A percentile compares a stretch with the other conserved stretches of the same genome.
These are phyloP conservation scores for Apiotrichum veenhuisii DNA, from an alignment of 1,284 basidiomycete species.

Conservation along the genomic window DNA sequence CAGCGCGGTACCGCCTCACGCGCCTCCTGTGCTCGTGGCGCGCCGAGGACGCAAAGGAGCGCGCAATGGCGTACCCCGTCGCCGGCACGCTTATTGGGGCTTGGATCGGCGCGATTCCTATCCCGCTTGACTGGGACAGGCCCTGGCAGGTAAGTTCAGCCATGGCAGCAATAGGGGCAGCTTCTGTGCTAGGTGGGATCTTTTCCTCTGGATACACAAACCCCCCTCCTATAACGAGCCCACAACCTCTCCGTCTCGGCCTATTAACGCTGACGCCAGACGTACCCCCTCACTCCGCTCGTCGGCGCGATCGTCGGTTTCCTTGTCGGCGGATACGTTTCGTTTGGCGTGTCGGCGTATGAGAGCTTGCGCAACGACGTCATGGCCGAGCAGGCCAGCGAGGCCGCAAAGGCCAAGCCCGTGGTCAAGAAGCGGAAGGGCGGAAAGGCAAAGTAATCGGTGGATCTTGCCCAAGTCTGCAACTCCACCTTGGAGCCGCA, in stretches of 20 bases:
- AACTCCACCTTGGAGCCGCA: background rate
- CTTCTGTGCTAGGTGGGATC: no score
- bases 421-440: constrained; percentile 7
- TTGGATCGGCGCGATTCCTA: constrained; percentile 74
- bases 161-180: no score
- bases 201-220: no score
- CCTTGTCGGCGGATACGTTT: constrained; percentile 59
- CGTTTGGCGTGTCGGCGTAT: constrained; percentile 56
- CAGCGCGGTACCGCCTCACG: constrained; percentile 56
- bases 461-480: background rate
- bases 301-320: constrained; percentile 65
- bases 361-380: constrained; percentile 35
- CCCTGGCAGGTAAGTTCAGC: constrained; percentile 84
- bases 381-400: constrained; percentile 12
- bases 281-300: constrained; percentile 71
- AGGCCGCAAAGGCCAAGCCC: constrained; percentile 8
- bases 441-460: constrained; percentile 12
- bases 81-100: constrained; percentile 67
- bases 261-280: constrained; percentile 40
- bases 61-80: constrained; percentile 72
- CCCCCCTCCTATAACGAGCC: no score
- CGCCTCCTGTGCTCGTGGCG: constrained; percentile 72
- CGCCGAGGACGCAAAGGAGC: constrained; percentile 66
- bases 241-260: no score
- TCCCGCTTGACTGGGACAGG: constrained; percentile 89